Conservation (phyloP, 148 eudicot species). For the Silene latifolia region DNA sequence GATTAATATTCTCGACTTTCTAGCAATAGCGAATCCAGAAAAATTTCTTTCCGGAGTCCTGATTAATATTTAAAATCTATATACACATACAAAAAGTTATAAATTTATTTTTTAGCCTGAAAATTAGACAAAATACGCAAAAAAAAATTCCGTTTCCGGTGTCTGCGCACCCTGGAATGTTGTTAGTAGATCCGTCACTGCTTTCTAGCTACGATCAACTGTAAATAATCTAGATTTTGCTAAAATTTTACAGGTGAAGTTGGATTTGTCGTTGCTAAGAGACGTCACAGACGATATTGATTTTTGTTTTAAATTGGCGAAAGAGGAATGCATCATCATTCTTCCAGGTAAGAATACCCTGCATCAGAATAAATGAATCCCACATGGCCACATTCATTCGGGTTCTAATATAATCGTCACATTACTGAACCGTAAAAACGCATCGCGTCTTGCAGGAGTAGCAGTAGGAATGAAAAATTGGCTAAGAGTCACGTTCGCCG, state of each 20-base stretch:
- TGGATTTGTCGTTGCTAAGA: constrained; percentile 43
- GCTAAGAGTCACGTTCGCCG: constrained; percentile 80
- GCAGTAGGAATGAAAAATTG: constrained; percentile 80
- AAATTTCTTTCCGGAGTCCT: no score
- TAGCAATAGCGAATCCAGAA: no score
- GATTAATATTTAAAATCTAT: no score
- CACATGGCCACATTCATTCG: not conserved
- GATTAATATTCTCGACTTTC: not conserved
- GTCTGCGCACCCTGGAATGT: no score
- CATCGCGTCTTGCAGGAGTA: constrained; percentile 39
- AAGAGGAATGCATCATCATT: constrained; percentile 57
- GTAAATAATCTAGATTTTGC: not conserved
- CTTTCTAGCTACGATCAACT: not conserved
- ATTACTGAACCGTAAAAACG: not conserved
- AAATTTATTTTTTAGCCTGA: no score
- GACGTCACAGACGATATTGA: constrained; percentile 59
- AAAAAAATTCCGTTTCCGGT: no score
- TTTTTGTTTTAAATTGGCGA: constrained; percentile 63
- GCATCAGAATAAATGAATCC: not conserved
- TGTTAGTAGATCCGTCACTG: no score
- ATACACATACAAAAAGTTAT: no score
- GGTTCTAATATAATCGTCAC: not conserved
- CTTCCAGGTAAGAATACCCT: constrained; percentile 47
- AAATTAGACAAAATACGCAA: no score
- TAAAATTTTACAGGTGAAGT: constrained; percentile 36